Evolutionary conservation across 352 stramenopile species (phyloP).

Genomic region (Phytophthora cactorum): DNA sequence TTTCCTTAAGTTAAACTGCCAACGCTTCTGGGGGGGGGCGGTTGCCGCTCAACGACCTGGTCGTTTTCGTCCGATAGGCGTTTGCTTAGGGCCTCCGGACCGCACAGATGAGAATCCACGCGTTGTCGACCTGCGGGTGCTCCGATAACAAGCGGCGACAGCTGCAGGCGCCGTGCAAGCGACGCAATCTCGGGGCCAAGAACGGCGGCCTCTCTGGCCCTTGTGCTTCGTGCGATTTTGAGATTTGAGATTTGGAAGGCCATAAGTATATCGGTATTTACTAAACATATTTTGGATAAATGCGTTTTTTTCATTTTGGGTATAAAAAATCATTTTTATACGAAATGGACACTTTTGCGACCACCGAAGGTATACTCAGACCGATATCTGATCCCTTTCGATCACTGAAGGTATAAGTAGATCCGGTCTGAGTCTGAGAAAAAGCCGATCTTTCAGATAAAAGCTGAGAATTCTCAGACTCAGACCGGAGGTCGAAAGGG

Average conservation of each 20-base stretch:
- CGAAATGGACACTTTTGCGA: no score
- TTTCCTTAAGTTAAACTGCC: conserved; percentile 10
- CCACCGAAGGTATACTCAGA: no score
- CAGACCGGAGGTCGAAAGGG: no score
- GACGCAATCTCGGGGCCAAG: neutral
- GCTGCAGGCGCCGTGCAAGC: conserved; percentile 1
- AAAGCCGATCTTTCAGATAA: no score
- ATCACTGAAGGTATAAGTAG: no score
- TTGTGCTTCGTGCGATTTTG: conserved; percentile 9
- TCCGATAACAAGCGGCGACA: neutral
- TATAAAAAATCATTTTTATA: no score
- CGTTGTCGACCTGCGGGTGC: neutral
- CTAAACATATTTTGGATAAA: no score
- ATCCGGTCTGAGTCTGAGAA: no score
- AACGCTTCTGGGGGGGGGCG: neutral
- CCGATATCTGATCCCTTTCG: no score
- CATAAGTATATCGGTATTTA: no score
- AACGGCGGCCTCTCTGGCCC: neutral
- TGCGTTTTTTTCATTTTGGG: no score
- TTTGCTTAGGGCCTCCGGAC: neutral
- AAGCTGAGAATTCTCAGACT: no score
- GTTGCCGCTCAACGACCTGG: neutral
- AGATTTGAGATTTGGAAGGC: conserved; percentile 17
- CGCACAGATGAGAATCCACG: neutral
- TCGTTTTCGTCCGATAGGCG: neutral